phyloP scores from a whole-genome alignment of 352 stramenopile species.

The Phytophthora megakarya region DNA sequence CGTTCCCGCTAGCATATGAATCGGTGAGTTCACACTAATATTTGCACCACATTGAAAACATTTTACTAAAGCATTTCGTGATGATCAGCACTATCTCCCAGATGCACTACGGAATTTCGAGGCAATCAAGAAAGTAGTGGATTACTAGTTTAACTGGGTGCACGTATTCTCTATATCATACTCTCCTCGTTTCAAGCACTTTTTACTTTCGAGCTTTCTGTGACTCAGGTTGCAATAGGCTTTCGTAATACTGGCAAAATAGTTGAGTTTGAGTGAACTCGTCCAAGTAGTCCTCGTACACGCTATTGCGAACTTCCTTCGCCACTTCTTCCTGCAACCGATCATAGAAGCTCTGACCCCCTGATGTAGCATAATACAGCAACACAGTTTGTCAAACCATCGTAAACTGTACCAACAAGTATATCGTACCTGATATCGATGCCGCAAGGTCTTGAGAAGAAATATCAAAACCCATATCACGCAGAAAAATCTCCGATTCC shows the following conservation, averaged over 20 bases:
- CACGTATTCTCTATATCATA: conserved; percentile 6
- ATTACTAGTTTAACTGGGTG: conserved; percentile 59
- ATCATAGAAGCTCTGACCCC: conserved; percentile 70
- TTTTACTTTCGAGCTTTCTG: conserved; percentile 26
- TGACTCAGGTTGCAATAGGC: conserved; percentile 50
- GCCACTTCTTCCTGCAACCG: conserved; percentile 76
- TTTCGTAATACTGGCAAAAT: conserved; percentile 89
- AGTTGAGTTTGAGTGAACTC: conserved; percentile 88
- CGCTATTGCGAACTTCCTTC: conserved; percentile 70
- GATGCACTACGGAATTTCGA: conserved; percentile 96
- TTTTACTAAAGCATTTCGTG: conserved; percentile 8
- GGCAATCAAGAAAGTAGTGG: conserved; percentile 92
- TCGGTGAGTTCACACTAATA: conserved; percentile 55
- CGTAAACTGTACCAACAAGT: not conserved
- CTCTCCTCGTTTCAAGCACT: conserved; percentile 8
- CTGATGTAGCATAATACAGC: conserved; percentile 5
- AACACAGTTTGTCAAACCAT: not conserved
- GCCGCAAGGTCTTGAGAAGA: conserved; percentile 59
- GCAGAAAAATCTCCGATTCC: conserved; percentile 72
- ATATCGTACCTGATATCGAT: conserved; percentile 40
- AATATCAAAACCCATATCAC: conserved; percentile 72
- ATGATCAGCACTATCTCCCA: conserved; percentile 88
- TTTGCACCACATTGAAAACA: not conserved
- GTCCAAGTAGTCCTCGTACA: conserved; percentile 72
- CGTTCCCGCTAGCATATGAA: conserved; percentile 97